These are phyloP conservation scores for Ruellia speciosa DNA, from an alignment of 305 asterid species.

Conservation along the genomic window DNA sequence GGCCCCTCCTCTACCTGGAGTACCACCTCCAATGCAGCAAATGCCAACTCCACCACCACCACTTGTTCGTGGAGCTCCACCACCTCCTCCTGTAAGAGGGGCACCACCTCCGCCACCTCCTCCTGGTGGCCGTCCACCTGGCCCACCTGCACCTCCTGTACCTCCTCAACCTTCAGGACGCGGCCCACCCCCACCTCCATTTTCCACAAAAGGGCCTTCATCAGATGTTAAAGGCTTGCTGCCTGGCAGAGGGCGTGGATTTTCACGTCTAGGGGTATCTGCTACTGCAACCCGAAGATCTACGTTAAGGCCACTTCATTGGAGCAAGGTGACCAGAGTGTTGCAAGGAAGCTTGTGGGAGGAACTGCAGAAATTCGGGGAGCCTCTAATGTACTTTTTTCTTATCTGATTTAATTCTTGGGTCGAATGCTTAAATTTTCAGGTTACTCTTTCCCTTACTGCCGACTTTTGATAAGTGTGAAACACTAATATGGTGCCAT, in stretches of 20 bases:
- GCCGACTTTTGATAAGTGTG: slow-evolving; percentile 9
- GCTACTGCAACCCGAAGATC: slow-evolving; percentile 52
- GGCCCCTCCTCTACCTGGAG: slow-evolving; percentile 27
- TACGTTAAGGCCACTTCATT: slow-evolving; percentile 84
- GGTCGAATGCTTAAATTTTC: background rate
- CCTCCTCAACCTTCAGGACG: slow-evolving; percentile 78
- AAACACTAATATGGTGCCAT: slow-evolving; percentile 25
- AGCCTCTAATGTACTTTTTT: slow-evolving; percentile 66
- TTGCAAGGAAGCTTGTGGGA: slow-evolving; percentile 99
- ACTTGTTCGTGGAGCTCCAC: slow-evolving; percentile 14
- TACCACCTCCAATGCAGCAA: slow-evolving; percentile 27
- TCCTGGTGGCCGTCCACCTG: slow-evolving; percentile 52
- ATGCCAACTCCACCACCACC: slow-evolving; percentile 29
- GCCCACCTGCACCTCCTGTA: slow-evolving; percentile 73
- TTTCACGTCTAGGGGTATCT: slow-evolving; percentile 37
- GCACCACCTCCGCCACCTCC: slow-evolving; percentile 59
- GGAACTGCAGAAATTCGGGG: slow-evolving; percentile 86
- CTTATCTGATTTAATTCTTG: slow-evolving; percentile 18
- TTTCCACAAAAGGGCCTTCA: slow-evolving; percentile 47
- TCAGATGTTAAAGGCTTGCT: slow-evolving; percentile 31
- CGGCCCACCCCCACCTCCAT: slow-evolving; percentile 87
- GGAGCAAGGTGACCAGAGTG: slow-evolving; percentile 99
- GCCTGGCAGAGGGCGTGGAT: slow-evolving; percentile 39
- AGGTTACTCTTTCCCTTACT: background rate
- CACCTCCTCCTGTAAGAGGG: slow-evolving; percentile 29